Percentiles rank a stretch among this genome's conserved stretches.
phyloP scores from a whole-genome alignment of 345 rosid genomes.

The Anastatica hierochuntica region DNA sequence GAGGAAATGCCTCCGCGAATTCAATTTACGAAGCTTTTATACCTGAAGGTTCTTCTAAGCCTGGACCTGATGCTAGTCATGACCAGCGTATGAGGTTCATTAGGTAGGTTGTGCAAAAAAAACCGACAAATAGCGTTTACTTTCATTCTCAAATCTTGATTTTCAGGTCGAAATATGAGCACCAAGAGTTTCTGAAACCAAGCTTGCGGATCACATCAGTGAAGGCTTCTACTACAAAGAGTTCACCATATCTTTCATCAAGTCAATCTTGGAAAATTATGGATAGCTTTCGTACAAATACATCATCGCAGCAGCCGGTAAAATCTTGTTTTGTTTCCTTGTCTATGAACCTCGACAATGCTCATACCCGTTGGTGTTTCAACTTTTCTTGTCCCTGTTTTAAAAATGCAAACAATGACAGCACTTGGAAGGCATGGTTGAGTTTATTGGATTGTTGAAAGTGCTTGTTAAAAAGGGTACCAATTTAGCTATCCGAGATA shows the following conservation, averaged over 20 bases:
- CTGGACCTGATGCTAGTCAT: constrained; percentile 67
- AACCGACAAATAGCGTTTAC: no score
- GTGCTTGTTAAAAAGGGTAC: constrained; percentile 59
- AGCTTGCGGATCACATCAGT: constrained; percentile 70
- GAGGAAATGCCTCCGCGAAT: constrained; percentile 85
- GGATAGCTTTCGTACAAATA: constrained; percentile 56
- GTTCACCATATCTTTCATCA: constrained; percentile 38
- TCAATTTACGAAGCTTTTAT: constrained; percentile 78
- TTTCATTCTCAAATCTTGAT: constrained; percentile 11
- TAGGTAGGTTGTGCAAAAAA: constrained; percentile 35
- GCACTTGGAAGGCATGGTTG: constrained; percentile 64
- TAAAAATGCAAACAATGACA: constrained; percentile 20
- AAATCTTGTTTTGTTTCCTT: constrained; percentile 22
- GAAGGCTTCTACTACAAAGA: constrained; percentile 16
- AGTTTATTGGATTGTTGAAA: constrained; percentile 78
- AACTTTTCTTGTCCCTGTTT: neutral
- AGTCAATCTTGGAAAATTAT: constrained; percentile 50
- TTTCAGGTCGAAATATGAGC: constrained; percentile 90
- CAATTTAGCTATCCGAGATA: constrained; percentile 80
- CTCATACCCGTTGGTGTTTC: neutral
- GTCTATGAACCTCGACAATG: no score
- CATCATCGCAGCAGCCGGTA: constrained; percentile 44
- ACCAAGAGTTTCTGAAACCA: constrained; percentile 84
- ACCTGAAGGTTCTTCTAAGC: constrained; percentile 75
- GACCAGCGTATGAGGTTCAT: no score